Conservation (phyloP, 2,329 filamentous ascomycete species). For the Phialocephala subalpina region DNA sequence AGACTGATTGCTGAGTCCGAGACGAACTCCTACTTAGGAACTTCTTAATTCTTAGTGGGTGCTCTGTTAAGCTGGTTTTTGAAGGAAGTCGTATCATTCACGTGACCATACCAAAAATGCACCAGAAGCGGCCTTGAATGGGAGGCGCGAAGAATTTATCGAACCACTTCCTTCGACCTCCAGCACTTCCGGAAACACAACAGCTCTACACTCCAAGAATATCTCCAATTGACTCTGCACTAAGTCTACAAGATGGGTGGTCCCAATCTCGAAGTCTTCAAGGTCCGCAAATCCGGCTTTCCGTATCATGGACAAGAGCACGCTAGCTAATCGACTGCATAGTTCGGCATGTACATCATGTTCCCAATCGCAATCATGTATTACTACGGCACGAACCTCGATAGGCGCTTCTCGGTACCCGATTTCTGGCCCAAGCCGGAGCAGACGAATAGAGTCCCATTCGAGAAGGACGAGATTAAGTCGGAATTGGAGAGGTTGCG, state of each 20-base stretch:
- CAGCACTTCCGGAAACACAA: neutral
- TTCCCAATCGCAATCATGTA: slow-evolving; percentile 99
- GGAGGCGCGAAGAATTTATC: slow-evolving; percentile 14
- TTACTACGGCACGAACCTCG: slow-evolving; percentile 99
- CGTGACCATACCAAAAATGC: neutral
- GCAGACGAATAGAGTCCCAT: slow-evolving; percentile 78
- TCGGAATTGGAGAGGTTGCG: slow-evolving; percentile 61
- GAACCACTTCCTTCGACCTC: slow-evolving; percentile 4
- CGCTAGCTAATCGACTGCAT: slow-evolving; percentile 21
- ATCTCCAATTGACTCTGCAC: neutral
- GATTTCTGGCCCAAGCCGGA: slow-evolving; percentile 93
- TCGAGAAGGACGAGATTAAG: slow-evolving; percentile 82
- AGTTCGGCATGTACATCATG: slow-evolving; percentile 99
- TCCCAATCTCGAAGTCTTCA: slow-evolving; percentile 93
- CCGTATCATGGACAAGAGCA: neutral
- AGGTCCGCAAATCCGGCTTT: slow-evolving; percentile 63
- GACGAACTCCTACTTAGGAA: too few relatives aligned
- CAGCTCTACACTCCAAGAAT: neutral
- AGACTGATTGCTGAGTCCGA: too few relatives aligned
- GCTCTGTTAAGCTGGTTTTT: neutral
- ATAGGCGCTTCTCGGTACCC: slow-evolving; percentile 85
- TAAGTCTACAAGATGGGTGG: slow-evolving; percentile 69
- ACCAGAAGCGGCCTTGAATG: slow-evolving; percentile 4
- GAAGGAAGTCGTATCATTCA: neutral
- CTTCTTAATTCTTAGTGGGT: too few relatives aligned